phyloP scores from a whole-genome alignment of 129 eudicot genomes.

The Silybum marianum region DNA sequence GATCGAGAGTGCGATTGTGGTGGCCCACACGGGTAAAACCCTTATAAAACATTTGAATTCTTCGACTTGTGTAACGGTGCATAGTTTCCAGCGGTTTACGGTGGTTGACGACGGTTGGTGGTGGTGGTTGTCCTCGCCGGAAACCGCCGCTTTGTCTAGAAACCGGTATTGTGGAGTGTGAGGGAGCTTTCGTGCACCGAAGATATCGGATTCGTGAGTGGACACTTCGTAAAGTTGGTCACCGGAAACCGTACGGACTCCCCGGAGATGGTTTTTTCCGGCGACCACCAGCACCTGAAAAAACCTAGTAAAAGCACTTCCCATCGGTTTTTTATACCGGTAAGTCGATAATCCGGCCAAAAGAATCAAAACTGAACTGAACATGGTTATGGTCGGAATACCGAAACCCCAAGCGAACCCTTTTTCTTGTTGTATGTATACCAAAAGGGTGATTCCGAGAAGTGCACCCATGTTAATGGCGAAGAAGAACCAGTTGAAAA shows the following conservation, averaged over 20 bases:
- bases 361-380: slow-evolving; percentile 48
- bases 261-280: slow-evolving; percentile 58
- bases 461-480: slow-evolving; percentile 87
- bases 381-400: slow-evolving; percentile 58
- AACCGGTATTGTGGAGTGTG: slow-evolving; percentile 73
- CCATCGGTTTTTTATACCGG: slow-evolving; percentile 84
- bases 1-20: slow-evolving; percentile 83
- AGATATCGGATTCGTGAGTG: slow-evolving; percentile 58
- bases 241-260: slow-evolving; percentile 30
- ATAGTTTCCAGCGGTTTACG: slow-evolving; percentile 59
- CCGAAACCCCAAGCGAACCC: slow-evolving; percentile 85
- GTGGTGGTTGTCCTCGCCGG: slow-evolving; percentile 32
- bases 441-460: slow-evolving; percentile 71
- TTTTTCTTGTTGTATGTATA: slow-evolving; percentile 59
- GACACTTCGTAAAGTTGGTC: slow-evolving; percentile 56
- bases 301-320: slow-evolving; percentile 81
- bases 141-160: slow-evolving; percentile 77
- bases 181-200: slow-evolving; percentile 67
- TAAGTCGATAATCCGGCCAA: slow-evolving; percentile 56
- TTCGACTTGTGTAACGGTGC: slow-evolving; percentile 89
- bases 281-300: slow-evolving; percentile 61
- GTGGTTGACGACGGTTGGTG: slow-evolving; percentile 29
- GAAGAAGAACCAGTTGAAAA: slow-evolving; percentile 90
- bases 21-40: slow-evolving; percentile 75
- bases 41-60: slow-evolving; percentile 78